Evolutionary conservation across 768 basidiomycete species (phyloP), one percentile per base, ranked within the genome.

Genomic region (Agaricus blazei): DNA sequence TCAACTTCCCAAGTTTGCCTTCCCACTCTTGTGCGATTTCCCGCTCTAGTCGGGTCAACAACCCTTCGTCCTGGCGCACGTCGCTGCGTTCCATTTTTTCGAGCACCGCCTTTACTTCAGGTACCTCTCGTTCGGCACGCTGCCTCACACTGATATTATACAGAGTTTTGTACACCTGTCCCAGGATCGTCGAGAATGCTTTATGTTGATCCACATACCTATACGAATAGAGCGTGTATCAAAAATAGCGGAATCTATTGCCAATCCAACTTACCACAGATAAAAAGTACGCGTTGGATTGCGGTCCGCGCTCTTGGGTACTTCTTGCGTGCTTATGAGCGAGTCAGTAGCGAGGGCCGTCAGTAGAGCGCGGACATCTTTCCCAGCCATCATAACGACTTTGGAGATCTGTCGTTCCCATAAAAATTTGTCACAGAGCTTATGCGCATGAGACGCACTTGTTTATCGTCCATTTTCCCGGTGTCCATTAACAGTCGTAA

Each of bases 401-500:
- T 96, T 96, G 29, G 92, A 89, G 47, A 99, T 85, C 95, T 98
- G 61, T 12, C 44, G 29, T 15, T n/a, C 38, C 29, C 41, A 42
- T 43, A 40, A 58, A 27, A 46, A 36, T 43, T 24, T 15, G 40
- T 54, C 24, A 12, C 9, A 15, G 9, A 36, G 36, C 43, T 36
- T 31, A 38, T 34, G 9, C 44, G 14, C 38, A 15, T n/a, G n/a
- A 31, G 29, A 60, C 80, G 57, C 52, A 92, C 95, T 70, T 93
- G 91, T 66, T 95, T 93, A 70, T 97, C 96, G 60, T 94, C 92
- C 79, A 94, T 86, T 70, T 97, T 97, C 5, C 92, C 93, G 4
- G 84, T 85, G 55, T 88, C 84, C 52, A 90, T 65, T 34, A 98
- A 70, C 24, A 96, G 72, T 45, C 88, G 80, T 52, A 98, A 68